Conservation (phyloP, 2,329 filamentous ascomycete genomes). For the Arthrinium phaeospermum region DNA sequence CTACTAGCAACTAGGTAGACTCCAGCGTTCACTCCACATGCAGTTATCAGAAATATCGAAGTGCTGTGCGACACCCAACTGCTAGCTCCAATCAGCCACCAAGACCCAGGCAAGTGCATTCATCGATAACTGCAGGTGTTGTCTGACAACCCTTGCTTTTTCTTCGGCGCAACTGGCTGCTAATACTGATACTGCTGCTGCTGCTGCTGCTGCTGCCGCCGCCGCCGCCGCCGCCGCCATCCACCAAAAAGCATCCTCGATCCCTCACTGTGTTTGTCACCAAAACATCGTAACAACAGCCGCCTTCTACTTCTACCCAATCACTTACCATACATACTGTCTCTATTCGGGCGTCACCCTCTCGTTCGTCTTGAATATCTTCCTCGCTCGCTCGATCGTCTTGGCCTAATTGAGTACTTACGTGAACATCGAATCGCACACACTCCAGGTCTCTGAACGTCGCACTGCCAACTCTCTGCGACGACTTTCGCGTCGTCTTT, state of each 20-base stretch:
- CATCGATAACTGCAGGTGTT: neutral
- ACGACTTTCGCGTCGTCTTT: neutral
- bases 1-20: neutral
- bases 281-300: neutral
- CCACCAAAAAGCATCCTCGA: constrained; percentile 3
- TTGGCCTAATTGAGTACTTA: neutral
- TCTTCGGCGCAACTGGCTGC: constrained; percentile 5
- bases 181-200: neutral
- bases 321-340: neutral
- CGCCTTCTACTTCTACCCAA: neutral
- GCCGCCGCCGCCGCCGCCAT: neutral
- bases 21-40: neutral
- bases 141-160: constrained; percentile 2
- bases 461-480: neutral
- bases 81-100: neutral
- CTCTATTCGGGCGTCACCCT: neutral
- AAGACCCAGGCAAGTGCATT: neutral
- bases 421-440: neutral
- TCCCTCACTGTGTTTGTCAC: neutral
- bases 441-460: neutral
- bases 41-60: neutral
- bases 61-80: neutral
- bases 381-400: neutral
- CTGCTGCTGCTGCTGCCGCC: neutral
- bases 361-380: neutral